These are phyloP conservation scores for Stachybotrys chartarum DNA, from an alignment of 2,329 filamentous ascomycete genomes.

Conservation along the genomic window DNA sequence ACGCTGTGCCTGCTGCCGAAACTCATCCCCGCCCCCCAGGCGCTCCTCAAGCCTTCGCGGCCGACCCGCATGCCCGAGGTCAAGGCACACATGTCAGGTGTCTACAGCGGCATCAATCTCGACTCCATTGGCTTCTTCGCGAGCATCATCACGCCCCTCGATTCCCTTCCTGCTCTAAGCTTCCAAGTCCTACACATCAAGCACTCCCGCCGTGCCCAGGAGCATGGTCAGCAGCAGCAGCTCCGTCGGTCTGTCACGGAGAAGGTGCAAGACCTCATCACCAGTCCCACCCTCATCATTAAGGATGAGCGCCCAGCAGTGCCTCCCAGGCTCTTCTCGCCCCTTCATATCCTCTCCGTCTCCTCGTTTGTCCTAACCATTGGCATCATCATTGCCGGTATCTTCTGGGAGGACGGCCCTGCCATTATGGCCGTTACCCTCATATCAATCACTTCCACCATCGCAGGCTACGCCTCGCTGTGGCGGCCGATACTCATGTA, in stretches of 20 bases:
- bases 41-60: constrained; percentile 49
- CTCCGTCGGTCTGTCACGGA: constrained; percentile 16
- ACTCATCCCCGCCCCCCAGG: constrained; percentile 55
- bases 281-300: constrained; percentile 31
- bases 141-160: constrained; percentile 51
- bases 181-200: constrained; percentile 42
- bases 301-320: constrained; percentile 35
- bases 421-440: constrained; percentile 37
- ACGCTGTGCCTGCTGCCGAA: constrained; percentile 50
- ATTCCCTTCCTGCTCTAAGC: constrained; percentile 36
- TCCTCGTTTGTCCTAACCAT: constrained; percentile 42
- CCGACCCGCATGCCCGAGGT: constrained; percentile 49
- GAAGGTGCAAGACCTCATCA: constrained; percentile 34
- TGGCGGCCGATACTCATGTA: constrained; percentile 50
- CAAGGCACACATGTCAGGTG: constrained; percentile 48
- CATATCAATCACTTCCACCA: constrained; percentile 44
- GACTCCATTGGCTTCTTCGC: constrained; percentile 54
- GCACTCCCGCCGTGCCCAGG: constrained; percentile 26
- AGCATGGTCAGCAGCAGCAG: constrained; percentile 3
- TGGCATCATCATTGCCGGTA: constrained; percentile 36
- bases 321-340: constrained; percentile 40
- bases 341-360: constrained; percentile 45
- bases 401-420: constrained; percentile 26
- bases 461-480: constrained; percentile 49
- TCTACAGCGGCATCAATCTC: constrained; percentile 47